Evolutionary conservation across 2,329 filamentous ascomycete genomes (phyloP).

Genomic region (Tolypocladium nubicola): DNA sequence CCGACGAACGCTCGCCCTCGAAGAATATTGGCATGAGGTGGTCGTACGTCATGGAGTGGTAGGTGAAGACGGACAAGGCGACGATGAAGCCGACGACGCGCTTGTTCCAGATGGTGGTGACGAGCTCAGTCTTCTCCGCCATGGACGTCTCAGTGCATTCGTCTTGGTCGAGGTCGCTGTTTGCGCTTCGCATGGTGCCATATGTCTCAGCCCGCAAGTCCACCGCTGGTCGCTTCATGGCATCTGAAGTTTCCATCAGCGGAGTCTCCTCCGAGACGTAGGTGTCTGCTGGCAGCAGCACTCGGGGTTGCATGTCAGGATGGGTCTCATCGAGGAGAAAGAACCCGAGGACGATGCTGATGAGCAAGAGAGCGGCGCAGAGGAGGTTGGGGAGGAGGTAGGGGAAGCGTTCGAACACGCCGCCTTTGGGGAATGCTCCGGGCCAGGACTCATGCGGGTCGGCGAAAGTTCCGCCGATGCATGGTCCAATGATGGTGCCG

Average conservation of each 20-base stretch:
- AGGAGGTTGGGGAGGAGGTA: conserved; percentile 85
- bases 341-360: conserved; percentile 74
- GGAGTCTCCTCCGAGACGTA: conserved; percentile 59
- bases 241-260: conserved; percentile 64
- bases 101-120: conserved; percentile 38
- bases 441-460: conserved; percentile 70
- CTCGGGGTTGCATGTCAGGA: conserved; percentile 60
- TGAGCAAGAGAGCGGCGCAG: conserved; percentile 63
- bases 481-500: conserved; percentile 80
- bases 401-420: conserved; percentile 68
- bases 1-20: conserved; percentile 55
- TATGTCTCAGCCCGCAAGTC: conserved; percentile 72
- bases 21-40: conserved; percentile 88
- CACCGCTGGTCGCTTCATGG: conserved; percentile 60
- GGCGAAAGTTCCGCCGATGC: conserved; percentile 79
- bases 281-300: conserved; percentile 33
- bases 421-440: conserved; percentile 50
- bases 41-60: conserved; percentile 92
- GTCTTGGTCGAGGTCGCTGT: conserved; percentile 36
- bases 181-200: conserved; percentile 49
- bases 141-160: conserved; percentile 13
- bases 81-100: conserved; percentile 66
- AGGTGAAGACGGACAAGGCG: conserved; percentile 84
- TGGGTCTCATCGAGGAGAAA: conserved; percentile 82
- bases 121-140: conserved; percentile 21